Conservation (phyloP, 305 asterid species). For the Solanum hybrid region DNA sequence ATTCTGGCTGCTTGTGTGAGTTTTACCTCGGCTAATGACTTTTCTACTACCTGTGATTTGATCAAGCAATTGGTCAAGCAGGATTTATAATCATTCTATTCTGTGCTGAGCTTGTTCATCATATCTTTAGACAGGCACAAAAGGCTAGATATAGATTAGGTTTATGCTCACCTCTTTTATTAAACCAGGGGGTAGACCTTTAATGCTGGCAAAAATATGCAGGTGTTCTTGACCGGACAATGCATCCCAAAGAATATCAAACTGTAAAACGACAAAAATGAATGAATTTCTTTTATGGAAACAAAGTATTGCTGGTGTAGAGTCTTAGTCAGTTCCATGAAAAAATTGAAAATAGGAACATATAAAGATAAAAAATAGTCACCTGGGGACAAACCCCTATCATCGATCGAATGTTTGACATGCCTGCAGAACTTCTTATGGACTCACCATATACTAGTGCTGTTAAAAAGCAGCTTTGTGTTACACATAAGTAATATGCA, state of each 20-base stretch:
- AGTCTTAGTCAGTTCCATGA: not conserved
- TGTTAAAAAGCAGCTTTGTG: slow-evolving; percentile 23
- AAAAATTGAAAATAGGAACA: not conserved
- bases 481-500: not conserved
- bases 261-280: slow-evolving; percentile 31
- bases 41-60: slow-evolving; percentile 44
- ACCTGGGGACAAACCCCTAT: slow-evolving; percentile 98
- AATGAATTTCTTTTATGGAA: not conserved
- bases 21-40: slow-evolving; percentile 67
- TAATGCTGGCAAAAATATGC: slow-evolving; percentile 75
- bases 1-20: slow-evolving; percentile 60
- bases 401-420: slow-evolving; percentile 69
- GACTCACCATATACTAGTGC: slow-evolving; percentile 82
- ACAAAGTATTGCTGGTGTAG: not conserved
- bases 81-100: not conserved
- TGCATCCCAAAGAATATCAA: slow-evolving; percentile 91
- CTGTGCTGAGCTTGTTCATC: not conserved
- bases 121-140: not conserved
- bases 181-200: slow-evolving; percentile 58
- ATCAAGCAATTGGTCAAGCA: not conserved
- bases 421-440: slow-evolving; percentile 59
- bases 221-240: slow-evolving; percentile 89
- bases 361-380: slow-evolving; percentile 12
- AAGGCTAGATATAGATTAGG: not conserved
- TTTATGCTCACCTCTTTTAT: slow-evolving; percentile 33